Evolutionary conservation across 441 rosid species (phyloP).

Genomic region (Adansonia rubrostipa): DNA sequence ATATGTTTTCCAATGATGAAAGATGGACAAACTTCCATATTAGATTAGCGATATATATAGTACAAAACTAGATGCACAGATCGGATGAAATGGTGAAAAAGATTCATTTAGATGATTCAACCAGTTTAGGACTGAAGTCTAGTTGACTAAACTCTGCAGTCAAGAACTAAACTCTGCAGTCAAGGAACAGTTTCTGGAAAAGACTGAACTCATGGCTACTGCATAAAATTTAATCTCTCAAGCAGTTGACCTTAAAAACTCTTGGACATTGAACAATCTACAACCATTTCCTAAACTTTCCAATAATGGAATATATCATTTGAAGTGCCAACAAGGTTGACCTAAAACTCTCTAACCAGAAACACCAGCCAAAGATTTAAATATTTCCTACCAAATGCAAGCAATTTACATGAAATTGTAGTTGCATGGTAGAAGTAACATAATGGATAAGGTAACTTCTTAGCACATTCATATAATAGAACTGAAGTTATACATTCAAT

Average conservation of each 20-base stretch:
- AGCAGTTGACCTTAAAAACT: conserved; percentile 18
- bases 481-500: conserved; percentile 16
- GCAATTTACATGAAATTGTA: neutral
- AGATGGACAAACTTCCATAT: neutral
- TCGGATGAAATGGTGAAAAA: neutral
- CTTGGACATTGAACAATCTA: neutral
- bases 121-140: neutral
- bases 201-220: neutral
- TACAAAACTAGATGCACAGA: neutral
- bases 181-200: conserved; percentile 6
- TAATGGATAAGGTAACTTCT: neutral
- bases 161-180: neutral
- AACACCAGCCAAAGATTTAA: neutral
- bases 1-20: conserved; percentile 6
- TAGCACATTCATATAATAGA: conserved; percentile 10
- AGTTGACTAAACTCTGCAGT: neutral
- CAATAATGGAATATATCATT: neutral
- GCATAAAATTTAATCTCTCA: conserved; percentile 5
- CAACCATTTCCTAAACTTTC: neutral
- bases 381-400: conserved; percentile 8
- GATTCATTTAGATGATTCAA: neutral
- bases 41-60: neutral
- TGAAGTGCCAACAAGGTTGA: neutral
- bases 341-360: neutral
- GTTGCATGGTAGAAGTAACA: neutral